Conservation (phyloP, 805 yeast genomes). For the Candida yuanshanica region DNA sequence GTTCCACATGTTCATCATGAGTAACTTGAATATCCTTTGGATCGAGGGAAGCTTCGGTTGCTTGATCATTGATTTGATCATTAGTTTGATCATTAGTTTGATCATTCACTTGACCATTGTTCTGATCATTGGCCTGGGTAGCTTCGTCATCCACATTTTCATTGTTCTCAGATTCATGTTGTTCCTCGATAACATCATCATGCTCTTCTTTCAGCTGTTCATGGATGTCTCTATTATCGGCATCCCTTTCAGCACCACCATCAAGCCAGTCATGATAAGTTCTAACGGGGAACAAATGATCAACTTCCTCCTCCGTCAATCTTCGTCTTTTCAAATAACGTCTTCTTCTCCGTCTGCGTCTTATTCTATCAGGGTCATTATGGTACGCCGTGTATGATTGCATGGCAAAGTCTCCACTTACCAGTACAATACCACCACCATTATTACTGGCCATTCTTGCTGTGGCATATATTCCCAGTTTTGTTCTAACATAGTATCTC, state of each 20-base stretch:
- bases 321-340: constrained; percentile 44
- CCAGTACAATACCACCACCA: constrained; percentile 14
- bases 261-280: constrained; percentile 55
- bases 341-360: constrained; percentile 32
- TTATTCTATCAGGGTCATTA: constrained; percentile 8
- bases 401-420: constrained; percentile 20
- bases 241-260: constrained; percentile 53
- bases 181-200: constrained; percentile 13
- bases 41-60: neutral
- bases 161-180: constrained; percentile 1
- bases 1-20: neutral
- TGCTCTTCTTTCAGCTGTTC: constrained; percentile 33
- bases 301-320: constrained; percentile 52
- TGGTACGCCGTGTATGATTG: constrained; percentile 18
- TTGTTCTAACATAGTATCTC: constrained; percentile 53
- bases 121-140: neutral
- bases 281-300: constrained; percentile 50
- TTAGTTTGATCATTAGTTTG: neutral
- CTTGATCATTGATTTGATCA: neutral
- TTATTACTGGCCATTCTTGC: constrained; percentile 18
- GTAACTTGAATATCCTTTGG: neutral
- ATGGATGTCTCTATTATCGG: constrained; percentile 37
- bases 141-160: neutral
- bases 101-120: too few relatives aligned
- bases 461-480: constrained; percentile 41